Conservation (phyloP, 108 stramenopile genomes). For the Pseudonitzschia multistriata region DNA sequence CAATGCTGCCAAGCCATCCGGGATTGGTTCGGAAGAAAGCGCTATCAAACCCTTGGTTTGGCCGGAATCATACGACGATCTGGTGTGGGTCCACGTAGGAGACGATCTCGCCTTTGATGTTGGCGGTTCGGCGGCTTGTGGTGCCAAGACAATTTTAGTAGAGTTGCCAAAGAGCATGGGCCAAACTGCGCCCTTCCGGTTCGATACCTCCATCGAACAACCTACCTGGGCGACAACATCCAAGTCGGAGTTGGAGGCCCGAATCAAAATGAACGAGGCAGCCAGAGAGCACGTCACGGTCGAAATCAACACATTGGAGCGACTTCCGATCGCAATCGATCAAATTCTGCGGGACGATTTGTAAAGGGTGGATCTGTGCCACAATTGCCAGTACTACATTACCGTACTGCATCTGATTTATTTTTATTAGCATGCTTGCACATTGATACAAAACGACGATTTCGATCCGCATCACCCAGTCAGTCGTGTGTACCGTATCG, state of each 20-base stretch:
- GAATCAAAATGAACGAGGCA: constrained; percentile 76
- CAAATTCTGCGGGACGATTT: constrained; percentile 48
- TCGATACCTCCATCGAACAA: constrained; percentile 50
- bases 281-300: constrained; percentile 63
- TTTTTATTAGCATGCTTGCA: background rate
- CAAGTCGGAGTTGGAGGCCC: constrained; percentile 59
- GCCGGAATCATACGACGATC: constrained; percentile 38
- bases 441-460: background rate
- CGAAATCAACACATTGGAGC: constrained; percentile 55
- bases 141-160: constrained; percentile 83
- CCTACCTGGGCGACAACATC: constrained; percentile 77
- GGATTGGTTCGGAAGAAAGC: constrained; percentile 22
- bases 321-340: constrained; percentile 76
- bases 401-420: background rate
- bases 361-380: background rate
- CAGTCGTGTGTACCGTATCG: no score
- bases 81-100: constrained; percentile 83
- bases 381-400: background rate
- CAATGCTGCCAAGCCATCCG: constrained; percentile 11
- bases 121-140: constrained; percentile 70
- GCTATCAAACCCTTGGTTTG: constrained; percentile 23
- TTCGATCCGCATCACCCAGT: background rate
- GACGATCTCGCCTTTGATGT: constrained; percentile 90
- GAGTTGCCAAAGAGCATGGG: constrained; percentile 65
- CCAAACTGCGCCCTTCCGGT: constrained; percentile 81